These are phyloP conservation scores for Penicillium diatomitis DNA, from an alignment of 495 filamentous ascomycete species.

Conservation along the genomic window DNA sequence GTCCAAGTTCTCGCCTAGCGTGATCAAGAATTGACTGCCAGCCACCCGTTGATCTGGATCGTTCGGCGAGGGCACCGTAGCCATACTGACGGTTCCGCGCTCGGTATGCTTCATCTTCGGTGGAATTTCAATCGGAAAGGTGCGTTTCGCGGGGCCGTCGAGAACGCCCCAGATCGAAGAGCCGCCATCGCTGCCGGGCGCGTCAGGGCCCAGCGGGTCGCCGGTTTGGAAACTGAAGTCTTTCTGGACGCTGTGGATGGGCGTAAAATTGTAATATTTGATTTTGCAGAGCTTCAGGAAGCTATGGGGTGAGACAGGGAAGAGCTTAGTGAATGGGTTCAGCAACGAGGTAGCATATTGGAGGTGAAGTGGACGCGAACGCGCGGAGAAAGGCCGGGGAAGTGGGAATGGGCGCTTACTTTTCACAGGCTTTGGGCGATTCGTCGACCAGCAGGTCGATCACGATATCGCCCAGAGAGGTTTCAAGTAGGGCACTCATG, in stretches of 20 bases:
- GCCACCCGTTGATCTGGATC: slow-evolving; percentile 76
- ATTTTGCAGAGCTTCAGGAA: slow-evolving; percentile 96
- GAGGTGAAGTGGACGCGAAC: no score
- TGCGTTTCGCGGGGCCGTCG: slow-evolving; percentile 59
- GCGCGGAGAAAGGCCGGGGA: background rate
- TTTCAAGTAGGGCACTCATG: slow-evolving; percentile 82
- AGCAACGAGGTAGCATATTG: slow-evolving; percentile 16
- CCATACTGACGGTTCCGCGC: slow-evolving; percentile 89
- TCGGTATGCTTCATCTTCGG: slow-evolving; percentile 79
- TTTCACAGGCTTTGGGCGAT: slow-evolving; percentile 82
- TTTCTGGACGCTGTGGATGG: slow-evolving; percentile 78
- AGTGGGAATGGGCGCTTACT: slow-evolving; percentile 47
- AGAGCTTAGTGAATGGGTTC: slow-evolving; percentile 45
- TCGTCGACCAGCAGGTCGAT: slow-evolving; percentile 84
- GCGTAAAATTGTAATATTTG: slow-evolving; percentile 97
- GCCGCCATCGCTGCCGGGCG: slow-evolving; percentile 77
- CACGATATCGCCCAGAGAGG: slow-evolving; percentile 84
- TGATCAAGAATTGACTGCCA: slow-evolving; percentile 85
- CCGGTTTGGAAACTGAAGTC: slow-evolving; percentile 93
- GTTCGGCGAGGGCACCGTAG: slow-evolving; percentile 63
- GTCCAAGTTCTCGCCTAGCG: slow-evolving; percentile 76
- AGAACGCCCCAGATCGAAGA: slow-evolving; percentile 84
- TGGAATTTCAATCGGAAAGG: slow-evolving; percentile 75
- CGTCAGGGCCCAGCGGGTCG: slow-evolving; percentile 80
- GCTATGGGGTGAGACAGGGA: slow-evolving; percentile 39